phyloP scores from a whole-genome alignment of 1,284 basidiomycete genomes.

The Cerrena zonata region DNA sequence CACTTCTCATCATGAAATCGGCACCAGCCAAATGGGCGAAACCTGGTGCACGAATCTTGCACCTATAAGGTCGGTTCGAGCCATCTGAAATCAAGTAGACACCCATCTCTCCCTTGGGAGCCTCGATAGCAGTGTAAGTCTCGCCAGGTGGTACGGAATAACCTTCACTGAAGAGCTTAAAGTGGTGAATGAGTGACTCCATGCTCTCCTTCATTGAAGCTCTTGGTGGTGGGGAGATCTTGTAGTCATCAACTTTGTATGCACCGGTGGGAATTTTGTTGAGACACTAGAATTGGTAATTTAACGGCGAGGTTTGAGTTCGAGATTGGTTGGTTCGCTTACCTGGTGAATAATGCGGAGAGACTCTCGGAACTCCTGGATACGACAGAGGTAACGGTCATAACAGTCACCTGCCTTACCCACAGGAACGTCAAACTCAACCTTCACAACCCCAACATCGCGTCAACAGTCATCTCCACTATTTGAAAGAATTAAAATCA shows the following conservation, averaged over 20 bases:
- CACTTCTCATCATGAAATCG: conserved; percentile 92
- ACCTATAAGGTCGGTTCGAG: conserved; percentile 86
- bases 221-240: conserved; percentile 93
- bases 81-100: conserved; percentile 95
- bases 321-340: no score
- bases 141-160: conserved; percentile 97
- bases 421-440: conserved; percentile 95
- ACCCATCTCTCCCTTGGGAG: conserved; percentile 97
- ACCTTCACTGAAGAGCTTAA: conserved; percentile 97
- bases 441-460: conserved; percentile 39
- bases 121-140: conserved; percentile 96
- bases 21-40: conserved; percentile 89
- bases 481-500: conserved; percentile 10
- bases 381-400: conserved; percentile 91
- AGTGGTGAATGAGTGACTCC: conserved; percentile 97
- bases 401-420: conserved; percentile 98
- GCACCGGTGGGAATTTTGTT: conserved; percentile 97
- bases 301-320: background rate
- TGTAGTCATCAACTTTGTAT: conserved; percentile 95
- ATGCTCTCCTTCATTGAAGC: conserved; percentile 99
- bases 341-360: conserved; percentile 84
- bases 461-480: no score
- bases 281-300: conserved; percentile 54
- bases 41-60: conserved; percentile 90
- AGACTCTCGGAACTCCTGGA: conserved; percentile 96